A percentile compares a stretch with the other conserved stretches of the same genome.
These are phyloP conservation scores for Letharia columbiana DNA, from an alignment of 495 filamentous ascomycete species.

Conservation along the genomic window DNA sequence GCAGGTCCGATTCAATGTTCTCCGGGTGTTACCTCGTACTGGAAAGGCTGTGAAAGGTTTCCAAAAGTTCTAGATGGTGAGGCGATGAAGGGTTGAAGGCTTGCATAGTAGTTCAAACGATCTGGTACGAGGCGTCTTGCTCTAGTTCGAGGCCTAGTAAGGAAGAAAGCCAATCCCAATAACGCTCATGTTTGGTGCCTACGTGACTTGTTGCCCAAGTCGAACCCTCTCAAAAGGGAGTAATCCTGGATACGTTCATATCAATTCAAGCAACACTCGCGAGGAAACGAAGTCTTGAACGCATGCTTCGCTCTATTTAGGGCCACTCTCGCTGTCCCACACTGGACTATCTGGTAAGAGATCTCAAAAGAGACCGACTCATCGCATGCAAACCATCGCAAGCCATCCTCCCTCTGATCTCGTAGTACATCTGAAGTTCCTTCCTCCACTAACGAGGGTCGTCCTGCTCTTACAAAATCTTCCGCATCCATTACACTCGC, in stretches of 20 bases:
- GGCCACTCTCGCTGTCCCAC: neutral
- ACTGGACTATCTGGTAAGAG: neutral
- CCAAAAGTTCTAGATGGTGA: slow-evolving; percentile 78
- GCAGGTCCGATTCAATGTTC: slow-evolving; percentile 97
- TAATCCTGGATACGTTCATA: neutral
- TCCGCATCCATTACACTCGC: neutral
- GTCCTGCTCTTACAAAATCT: neutral
- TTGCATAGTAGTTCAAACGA: slow-evolving; percentile 1
- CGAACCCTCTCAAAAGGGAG: neutral
- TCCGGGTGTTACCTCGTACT: slow-evolving; percentile 91
- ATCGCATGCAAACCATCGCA: neutral
- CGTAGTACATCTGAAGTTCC: neutral
- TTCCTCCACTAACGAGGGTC: neutral
- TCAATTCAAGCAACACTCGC: neutral
- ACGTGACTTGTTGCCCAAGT: neutral
- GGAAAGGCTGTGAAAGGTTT: slow-evolving; percentile 97
- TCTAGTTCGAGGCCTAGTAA: neutral
- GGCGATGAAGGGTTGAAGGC: neutral
- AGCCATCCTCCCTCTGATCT: neutral
- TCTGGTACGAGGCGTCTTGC: neutral
- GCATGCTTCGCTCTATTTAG: neutral
- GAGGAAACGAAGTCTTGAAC: neutral
- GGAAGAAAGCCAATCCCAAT: neutral
- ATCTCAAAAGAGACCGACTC: neutral
- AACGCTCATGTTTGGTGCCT: neutral